Conservation (phyloP, 768 basidiomycete genomes). For the Basidioascus undulatus region DNA sequence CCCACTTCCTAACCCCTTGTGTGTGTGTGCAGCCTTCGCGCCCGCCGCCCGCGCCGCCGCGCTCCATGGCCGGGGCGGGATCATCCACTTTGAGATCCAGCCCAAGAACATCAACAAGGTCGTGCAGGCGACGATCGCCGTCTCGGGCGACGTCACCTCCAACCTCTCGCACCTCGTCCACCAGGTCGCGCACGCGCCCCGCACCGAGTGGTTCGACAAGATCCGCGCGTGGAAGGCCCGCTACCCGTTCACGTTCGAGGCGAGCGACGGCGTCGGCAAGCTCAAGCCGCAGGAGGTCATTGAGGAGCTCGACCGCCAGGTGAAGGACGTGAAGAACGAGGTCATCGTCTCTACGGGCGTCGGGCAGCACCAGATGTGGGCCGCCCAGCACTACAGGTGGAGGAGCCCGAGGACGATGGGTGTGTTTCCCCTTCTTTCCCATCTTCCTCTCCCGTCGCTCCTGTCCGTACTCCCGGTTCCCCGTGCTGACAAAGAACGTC, state of each 20-base stretch:
- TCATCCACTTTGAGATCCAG: conserved; percentile 97
- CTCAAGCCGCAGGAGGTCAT: conserved; percentile 96
- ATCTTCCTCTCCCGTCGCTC: background rate
- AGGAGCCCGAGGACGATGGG: conserved; percentile 56
- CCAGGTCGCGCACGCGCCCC: conserved; percentile 32
- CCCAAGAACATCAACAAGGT: conserved; percentile 99
- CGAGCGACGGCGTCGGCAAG: conserved; percentile 31
- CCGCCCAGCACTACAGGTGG: conserved; percentile 85
- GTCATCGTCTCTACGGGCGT: conserved; percentile 81
- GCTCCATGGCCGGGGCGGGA: conserved; percentile 62
- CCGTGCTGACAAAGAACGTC: no score
- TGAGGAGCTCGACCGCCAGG: conserved; percentile 61
- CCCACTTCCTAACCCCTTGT: background rate
- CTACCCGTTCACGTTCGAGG: conserved; percentile 73
- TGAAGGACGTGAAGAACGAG: conserved; percentile 46
- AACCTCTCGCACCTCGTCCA: conserved; percentile 52
- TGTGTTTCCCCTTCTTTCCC: conserved; percentile 4
- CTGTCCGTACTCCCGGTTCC: no score
- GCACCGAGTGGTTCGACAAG: conserved; percentile 58
- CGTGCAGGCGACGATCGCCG: conserved; percentile 73
- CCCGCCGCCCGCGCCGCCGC: conserved; percentile 76
- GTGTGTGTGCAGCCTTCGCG: conserved; percentile 35
- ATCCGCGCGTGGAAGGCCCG: conserved; percentile 61
- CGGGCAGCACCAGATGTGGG: conserved; percentile 99
- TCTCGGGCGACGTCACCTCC: conserved; percentile 76